Percentiles rank a stretch among this genome's conserved stretches.
Evolutionary conservation across 2,329 filamentous ascomycete genomes (phyloP).

Genomic region (Mycosphaerelloides madeirae): DNA sequence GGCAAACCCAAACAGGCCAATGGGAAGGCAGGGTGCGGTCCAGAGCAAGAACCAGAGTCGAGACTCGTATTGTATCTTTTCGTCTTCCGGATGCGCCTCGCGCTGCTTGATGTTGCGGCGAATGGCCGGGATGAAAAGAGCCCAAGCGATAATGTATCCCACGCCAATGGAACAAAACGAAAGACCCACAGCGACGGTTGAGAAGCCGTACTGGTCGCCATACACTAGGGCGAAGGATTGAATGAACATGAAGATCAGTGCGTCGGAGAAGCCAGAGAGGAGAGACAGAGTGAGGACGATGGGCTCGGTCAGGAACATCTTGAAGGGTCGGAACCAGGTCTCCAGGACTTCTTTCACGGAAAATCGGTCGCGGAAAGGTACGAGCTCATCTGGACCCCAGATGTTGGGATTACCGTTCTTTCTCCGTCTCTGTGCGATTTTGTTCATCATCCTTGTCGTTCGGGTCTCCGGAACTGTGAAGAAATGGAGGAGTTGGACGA

Average conservation of each 20-base stretch:
- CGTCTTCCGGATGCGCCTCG: conserved; percentile 44
- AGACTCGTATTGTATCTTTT: conserved; percentile 58
- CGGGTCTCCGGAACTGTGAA: conserved; percentile 74
- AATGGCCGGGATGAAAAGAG: conserved; percentile 54
- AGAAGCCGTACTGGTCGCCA: conserved; percentile 59
- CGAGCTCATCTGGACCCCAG: conserved; percentile 72
- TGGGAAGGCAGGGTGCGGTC: conserved; percentile 57
- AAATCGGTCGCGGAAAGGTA: conserved; percentile 39
- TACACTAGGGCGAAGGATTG: conserved; percentile 69
- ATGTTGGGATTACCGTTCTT: conserved; percentile 55
- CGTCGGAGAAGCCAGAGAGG: conserved; percentile 69
- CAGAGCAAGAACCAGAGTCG: conserved; percentile 65
- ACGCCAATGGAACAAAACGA: conserved; percentile 64
- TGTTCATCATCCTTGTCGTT: conserved; percentile 72
- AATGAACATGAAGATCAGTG: conserved; percentile 76
- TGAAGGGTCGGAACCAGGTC: conserved; percentile 64
- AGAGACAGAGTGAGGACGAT: conserved; percentile 69
- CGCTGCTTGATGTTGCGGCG: conserved; percentile 51
- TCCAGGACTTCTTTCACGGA: conserved; percentile 42
- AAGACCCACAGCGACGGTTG: conserved; percentile 55
- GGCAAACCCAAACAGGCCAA: conserved; percentile 68
- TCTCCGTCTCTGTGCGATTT: conserved; percentile 69
- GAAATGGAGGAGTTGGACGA: conserved; percentile 57
- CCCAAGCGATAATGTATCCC: conserved; percentile 62
- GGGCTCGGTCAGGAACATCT: conserved; percentile 72